phyloP scores from a whole-genome alignment of 169 alveolate genomes.

The Eimeria acervulina region DNA sequence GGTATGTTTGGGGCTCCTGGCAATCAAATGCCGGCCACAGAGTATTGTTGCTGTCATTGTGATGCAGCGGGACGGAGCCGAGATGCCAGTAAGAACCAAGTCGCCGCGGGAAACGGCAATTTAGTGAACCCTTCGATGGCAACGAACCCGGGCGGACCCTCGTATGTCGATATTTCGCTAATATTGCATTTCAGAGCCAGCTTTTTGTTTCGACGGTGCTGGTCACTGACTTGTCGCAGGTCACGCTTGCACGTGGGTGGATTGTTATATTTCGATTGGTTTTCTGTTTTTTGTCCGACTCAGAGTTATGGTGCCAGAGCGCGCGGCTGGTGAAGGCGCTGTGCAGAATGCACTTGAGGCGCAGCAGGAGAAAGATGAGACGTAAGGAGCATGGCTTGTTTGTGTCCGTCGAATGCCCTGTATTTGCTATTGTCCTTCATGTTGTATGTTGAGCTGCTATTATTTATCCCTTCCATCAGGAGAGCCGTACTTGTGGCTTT shows the following conservation, averaged over 20 bases:
- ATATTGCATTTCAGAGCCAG: not conserved
- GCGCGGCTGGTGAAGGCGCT: slow-evolving; percentile 64
- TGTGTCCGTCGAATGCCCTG: not conserved
- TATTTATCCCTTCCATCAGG: not conserved
- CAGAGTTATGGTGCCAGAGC: slow-evolving; percentile 77
- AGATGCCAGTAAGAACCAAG: slow-evolving; percentile 73
- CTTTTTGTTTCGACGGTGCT: not conserved
- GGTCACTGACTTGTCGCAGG: not conserved
- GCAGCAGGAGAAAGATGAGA: slow-evolving; percentile 72
- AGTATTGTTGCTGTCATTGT: not conserved
- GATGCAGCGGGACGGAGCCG: slow-evolving; percentile 77
- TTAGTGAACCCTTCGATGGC: slow-evolving; percentile 83
- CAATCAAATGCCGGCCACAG: not conserved
- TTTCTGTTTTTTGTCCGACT: not conserved
- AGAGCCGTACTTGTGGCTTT: not conserved
- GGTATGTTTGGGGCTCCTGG: not conserved
- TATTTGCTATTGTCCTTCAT: not conserved
- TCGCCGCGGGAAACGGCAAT: slow-evolving; percentile 73
- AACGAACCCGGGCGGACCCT: slow-evolving; percentile 83
- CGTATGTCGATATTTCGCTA: slow-evolving; percentile 48
- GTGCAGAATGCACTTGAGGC: slow-evolving; percentile 64
- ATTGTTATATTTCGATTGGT: not conserved
- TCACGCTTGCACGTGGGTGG: not conserved
- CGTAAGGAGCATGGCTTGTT: slow-evolving; percentile 49
- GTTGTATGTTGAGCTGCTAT: not conserved